These are phyloP conservation scores for Suillus fuscotomentosus DNA, from an alignment of 768 basidiomycete genomes.

Conservation along the genomic window DNA sequence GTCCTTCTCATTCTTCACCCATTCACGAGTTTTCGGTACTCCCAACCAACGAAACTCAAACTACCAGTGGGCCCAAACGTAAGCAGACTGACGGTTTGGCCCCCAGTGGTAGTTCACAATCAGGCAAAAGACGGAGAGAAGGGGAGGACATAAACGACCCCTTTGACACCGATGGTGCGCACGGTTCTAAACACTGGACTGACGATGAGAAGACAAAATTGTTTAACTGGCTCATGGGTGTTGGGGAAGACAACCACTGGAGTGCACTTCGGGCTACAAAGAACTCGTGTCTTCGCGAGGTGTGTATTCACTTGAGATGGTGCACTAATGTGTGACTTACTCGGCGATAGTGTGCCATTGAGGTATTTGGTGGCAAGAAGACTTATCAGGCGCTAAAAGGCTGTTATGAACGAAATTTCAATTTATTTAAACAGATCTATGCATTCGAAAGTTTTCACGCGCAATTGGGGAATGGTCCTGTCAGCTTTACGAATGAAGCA, in stretches of 20 bases:
- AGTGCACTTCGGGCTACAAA: conserved; percentile 75
- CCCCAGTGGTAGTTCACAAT: conserved; percentile 19
- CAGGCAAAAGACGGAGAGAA: conserved; percentile 31
- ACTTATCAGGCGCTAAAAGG: conserved; percentile 84
- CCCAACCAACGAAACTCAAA: conserved; percentile 24
- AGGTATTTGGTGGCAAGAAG: conserved; percentile 75
- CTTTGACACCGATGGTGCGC: conserved; percentile 37
- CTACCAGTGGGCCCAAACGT: conserved; percentile 32
- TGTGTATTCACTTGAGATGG: conserved; percentile 23
- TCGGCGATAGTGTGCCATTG: conserved; percentile 55
- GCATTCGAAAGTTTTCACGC: conserved; percentile 56
- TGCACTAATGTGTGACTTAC: conserved; percentile 1
- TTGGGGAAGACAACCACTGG: conserved; percentile 73
- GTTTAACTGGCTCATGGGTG: conserved; percentile 78
- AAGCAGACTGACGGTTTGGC: conserved; percentile 44
- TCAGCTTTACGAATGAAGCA: conserved; percentile 49
- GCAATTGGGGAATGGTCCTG: conserved; percentile 33
- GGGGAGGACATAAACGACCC: conserved; percentile 24
- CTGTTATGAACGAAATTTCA: conserved; percentile 84
- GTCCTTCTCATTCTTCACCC: conserved; percentile 27
- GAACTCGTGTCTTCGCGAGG: conserved; percentile 82
- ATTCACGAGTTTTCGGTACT: conserved; percentile 33
- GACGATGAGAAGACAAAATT: conserved; percentile 79
- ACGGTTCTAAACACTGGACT: conserved; percentile 82
- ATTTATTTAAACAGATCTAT: conserved; percentile 81